Conservation (phyloP, 2,329 filamentous ascomycete species). For the Helotiales sp. region DNA sequence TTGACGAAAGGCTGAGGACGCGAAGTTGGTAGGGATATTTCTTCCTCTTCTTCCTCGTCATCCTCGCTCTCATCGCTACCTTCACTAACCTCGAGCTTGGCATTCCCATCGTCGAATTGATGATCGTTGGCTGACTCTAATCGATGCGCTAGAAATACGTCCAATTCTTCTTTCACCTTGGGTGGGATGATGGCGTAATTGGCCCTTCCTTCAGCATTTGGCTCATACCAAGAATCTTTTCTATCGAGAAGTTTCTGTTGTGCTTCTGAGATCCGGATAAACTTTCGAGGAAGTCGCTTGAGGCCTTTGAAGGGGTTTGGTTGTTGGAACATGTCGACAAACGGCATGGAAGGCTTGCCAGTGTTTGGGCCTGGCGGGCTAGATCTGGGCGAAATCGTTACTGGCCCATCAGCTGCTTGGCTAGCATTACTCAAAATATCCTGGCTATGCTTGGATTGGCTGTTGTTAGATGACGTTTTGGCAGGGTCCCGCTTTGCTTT, state of each 20-base stretch:
- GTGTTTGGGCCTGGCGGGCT: constrained; percentile 1
- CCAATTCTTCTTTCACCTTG: constrained; percentile 28
- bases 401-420: neutral
- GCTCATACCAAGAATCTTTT: constrained; percentile 40
- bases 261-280: constrained; percentile 46
- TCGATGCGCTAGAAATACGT: constrained; percentile 8
- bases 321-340: constrained; percentile 19
- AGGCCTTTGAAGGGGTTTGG: constrained; percentile 30
- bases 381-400: constrained; percentile 2
- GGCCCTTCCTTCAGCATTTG: neutral
- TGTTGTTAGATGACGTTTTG: constrained; percentile 6
- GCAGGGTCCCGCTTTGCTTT: neutral
- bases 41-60: neutral
- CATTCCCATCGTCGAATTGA: neutral
- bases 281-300: constrained; percentile 39
- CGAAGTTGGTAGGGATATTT: neutral
- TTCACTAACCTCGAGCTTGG: neutral
- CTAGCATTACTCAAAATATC: constrained; percentile 5
- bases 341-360: neutral
- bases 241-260: constrained; percentile 51
- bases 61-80: neutral
- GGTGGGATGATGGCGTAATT: constrained; percentile 35
- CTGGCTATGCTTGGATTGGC: constrained; percentile 28
- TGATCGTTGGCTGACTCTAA: neutral
- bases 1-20: neutral